Evolutionary conservation across 2,329 filamentous ascomycete genomes (phyloP), one percentile per base, ranked within the genome.

Genomic region (Pochonia chlamydosporia): DNA sequence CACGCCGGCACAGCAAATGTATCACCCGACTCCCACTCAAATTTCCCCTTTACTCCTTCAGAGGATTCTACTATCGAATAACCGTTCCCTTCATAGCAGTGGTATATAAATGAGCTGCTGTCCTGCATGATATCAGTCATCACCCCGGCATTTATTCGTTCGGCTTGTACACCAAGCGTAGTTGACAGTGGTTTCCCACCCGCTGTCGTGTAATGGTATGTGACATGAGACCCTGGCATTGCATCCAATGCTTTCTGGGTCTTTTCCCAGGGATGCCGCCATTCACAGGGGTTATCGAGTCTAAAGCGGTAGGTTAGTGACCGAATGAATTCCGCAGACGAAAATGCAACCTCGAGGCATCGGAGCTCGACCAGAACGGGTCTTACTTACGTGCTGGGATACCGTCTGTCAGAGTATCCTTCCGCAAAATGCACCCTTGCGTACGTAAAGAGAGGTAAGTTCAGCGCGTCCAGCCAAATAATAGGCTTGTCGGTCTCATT

Each of bases 391-490:
- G 66, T 60, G 43, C 73, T 74, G 1, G 77, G 76, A 48, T 79
- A 79, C 14, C 76, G 58, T 1, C 64, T 57, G 21, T 73, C 56
- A 4, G 63, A 52, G 44, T 71, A 80, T 43, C 75, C 69, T 59
- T 81, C 68, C 2, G 75, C 74, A 52, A 81, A 80, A 53, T 81
- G 71, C 1, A 78, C 72, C 0, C 73, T 74, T 3, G 72, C 70
- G 50, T 72, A 71, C 1, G 64, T 61, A 55, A 77, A 80, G 3
- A 69, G 61, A 0, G 78, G 77, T 2, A 81, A 56, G 59, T 81
- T 74, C 1, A 82, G 58, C 4, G 71, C 74, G 54, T 81, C 78
- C 1, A 82, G 63, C 78, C 78, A 82, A 24, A 82, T 72, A 58
- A 80, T 73, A 0, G 76, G 75, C 1, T 66, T 66, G 1, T 66